Evolutionary conservation across 495 filamentous ascomycete species (phyloP), one percentile per base, ranked within the genome.

Genomic region (Cladorrhinum samala): DNA sequence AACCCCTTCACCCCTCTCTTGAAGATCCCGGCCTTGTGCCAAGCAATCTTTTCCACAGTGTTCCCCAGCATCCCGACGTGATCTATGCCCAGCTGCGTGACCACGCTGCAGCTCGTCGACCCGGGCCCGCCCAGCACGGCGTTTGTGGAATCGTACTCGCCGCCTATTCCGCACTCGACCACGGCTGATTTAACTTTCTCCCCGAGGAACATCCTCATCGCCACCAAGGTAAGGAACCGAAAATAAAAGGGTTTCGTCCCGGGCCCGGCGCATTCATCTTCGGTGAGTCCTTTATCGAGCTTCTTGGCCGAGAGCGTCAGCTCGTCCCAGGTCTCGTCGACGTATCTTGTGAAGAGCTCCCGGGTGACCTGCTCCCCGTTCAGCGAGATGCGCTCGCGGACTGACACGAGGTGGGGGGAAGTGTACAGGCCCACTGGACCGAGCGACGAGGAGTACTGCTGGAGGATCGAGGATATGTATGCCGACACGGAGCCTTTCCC

Each of bases 21-120:
- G 73, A 96, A 85, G 47, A 97, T 92, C 11, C 93, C 93, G 11
- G 81, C 88, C 67, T 98, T 97, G 63, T 98, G 92, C 93, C 94
- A 97, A 3, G 94, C 92, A 54, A 98, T 98, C 57, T 91, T 78
- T 45, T 91, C 87, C 39, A 96, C 83, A 0, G 93, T 94, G 30
- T 79, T 67, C 13, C 93, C 93, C 27, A 98, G 78, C 64, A 90
- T 74, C 14, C 74, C 76, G 13, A 83, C 81, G 60, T 98, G 93
- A 59, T 98, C 94, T 56, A 98, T 95, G 7, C 90, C 93, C 20
- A 98, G 73, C 27, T 33, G 27, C 44, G 84, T 90, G 11, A 84
- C 88, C 41, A 98, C 88, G 84, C 91, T 2, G 79, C 79, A 2
- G 82, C 87, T n/a, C n/a, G n/a, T n/a, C n/a, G n/a, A n/a, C 13